Evolutionary conservation across 805 yeast species (phyloP), one percentile per base, ranked within the genome.

Genomic region (Teunomyces kruisii): DNA sequence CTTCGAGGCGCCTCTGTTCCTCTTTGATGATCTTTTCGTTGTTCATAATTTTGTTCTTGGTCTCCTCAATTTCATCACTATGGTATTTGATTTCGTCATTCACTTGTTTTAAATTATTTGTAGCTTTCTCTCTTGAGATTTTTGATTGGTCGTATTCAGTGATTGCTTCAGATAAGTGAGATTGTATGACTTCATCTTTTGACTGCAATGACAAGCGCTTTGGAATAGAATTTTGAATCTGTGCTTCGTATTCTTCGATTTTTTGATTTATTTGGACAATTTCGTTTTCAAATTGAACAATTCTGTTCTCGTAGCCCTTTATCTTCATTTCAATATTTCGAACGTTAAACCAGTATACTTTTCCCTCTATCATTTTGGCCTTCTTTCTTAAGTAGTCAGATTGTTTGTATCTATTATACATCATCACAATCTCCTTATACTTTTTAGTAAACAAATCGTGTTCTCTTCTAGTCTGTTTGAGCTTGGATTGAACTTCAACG

Each of bases 291-390:
- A 40, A 28, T 14, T 39, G 39, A 8, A 39, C 47, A n/a, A 46
- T 40, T 28, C 44, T 38, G 9, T 13, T 19, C 15, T 50, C 45
- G 14, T 50, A 50, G 26, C 51, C 47, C 6, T 44, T 41, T 10
- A 68, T 53, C 46, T 62, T 57, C 7, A 52, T 49, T 38, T 65
- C 68, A 26, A 68, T 50, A 9, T 58, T 57, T 6, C 52, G 55
- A 3, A 68, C 76, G 50, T 71, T 72, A 44, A 54, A 72, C 77
- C 76, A 71, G 46, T 60, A 65, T 3, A 71, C 65, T 44, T 72
- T 72, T 8, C 75, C 77, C 43, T 68, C 61, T n/a, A 70, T 54
- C 17, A 61, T 42, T 16, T 62, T 61, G 31, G 68, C 59, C 44
- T 61, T 62, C 33, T 57, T 53, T 35, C 75, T 53, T 38, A 72